phyloP scores from a whole-genome alignment of 208 protist genomes.

The Paratrypanosoma confusum region DNA sequence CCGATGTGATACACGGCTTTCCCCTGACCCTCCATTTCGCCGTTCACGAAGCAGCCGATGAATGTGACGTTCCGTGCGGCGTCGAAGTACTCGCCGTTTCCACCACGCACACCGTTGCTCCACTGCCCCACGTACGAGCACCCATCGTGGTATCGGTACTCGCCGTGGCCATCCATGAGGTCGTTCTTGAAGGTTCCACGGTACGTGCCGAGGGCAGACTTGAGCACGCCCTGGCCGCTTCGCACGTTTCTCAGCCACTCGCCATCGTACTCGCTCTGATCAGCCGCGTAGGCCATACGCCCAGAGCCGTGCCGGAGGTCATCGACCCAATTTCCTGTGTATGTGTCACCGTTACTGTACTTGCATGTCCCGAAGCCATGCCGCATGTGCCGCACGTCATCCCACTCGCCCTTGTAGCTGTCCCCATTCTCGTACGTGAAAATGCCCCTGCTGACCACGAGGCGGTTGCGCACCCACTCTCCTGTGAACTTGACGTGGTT shows the following conservation, averaged over 20 bases:
- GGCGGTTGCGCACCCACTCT: slow-evolving; percentile 33
- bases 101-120: slow-evolving; percentile 47
- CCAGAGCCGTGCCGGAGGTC: slow-evolving; percentile 64
- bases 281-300: slow-evolving; percentile 8
- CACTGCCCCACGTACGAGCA: slow-evolving; percentile 74
- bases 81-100: slow-evolving; percentile 44
- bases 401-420: slow-evolving; percentile 57
- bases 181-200: slow-evolving; percentile 49
- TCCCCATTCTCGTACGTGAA: slow-evolving; percentile 78
- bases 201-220: slow-evolving; percentile 53
- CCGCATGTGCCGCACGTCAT: slow-evolving; percentile 28
- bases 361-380: slow-evolving; percentile 63
- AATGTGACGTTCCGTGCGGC: slow-evolving; percentile 40
- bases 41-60: slow-evolving; percentile 67
- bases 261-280: slow-evolving; percentile 53
- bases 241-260: slow-evolving; percentile 50
- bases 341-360: slow-evolving; percentile 61
- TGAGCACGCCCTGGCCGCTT: slow-evolving; percentile 57
- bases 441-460: slow-evolving; percentile 17
- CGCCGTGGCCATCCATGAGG: slow-evolving; percentile 52
- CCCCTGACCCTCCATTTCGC: slow-evolving; percentile 51
- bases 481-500: slow-evolving; percentile 65
- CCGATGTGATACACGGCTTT: slow-evolving; percentile 45
- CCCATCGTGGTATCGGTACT: slow-evolving; percentile 34
- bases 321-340: slow-evolving; percentile 65